Evolutionary conservation across 306 rosid species (phyloP).

Genomic region (Herpetospermum pedunculosum): DNA sequence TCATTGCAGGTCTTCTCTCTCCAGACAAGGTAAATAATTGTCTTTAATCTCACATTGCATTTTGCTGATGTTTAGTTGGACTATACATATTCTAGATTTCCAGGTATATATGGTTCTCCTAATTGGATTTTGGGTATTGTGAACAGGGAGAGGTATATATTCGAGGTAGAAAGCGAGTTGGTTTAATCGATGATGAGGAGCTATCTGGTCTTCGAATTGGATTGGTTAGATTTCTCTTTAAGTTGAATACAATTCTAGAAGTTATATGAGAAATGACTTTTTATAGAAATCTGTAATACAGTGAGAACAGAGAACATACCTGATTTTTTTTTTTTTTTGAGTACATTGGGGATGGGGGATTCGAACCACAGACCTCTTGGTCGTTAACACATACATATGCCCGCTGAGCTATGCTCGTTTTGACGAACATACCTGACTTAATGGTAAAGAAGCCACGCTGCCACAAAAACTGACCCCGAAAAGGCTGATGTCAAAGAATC

Average conservation of each 20-base stretch:
- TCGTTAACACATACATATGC: no score
- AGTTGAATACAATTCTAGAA: neutral
- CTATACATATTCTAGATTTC: neutral
- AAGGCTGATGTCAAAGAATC: no score
- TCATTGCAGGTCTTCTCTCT: constrained; percentile 87
- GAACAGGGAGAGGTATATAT: constrained; percentile 90
- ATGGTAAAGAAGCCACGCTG: neutral
- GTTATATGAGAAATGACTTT: neutral
- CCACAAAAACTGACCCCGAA: no score
- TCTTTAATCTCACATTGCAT: neutral
- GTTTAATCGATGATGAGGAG: constrained; percentile 82
- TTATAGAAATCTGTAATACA: neutral
- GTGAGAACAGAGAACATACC: neutral
- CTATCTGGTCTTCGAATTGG: constrained; percentile 90
- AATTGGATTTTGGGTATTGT: constrained; percentile 11
- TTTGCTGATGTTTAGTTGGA: neutral
- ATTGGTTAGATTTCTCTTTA: constrained; percentile 36
- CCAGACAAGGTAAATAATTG: constrained; percentile 58
- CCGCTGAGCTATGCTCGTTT: no score
- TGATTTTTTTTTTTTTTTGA: no score
- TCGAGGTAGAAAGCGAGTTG: constrained; percentile 72
- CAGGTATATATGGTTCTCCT: neutral
- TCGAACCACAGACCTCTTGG: no score
- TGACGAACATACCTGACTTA: no score
- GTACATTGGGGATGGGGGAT: no score